Conservation (phyloP, 2,329 filamentous ascomycete species). For the Penicillium janthinellum region DNA sequence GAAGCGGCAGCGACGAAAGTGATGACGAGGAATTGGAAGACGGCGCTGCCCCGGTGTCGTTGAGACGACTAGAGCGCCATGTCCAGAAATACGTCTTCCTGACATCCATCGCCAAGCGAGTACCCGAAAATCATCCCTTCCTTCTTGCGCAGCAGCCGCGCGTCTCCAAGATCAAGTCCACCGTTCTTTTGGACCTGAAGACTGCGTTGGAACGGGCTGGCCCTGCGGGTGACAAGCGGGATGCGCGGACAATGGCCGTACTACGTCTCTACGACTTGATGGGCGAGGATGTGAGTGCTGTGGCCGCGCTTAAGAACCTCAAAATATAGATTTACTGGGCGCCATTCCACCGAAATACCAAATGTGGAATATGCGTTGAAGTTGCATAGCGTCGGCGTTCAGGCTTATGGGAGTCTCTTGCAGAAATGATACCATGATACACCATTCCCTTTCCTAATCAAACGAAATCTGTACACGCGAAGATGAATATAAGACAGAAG, state of each 20-base stretch:
- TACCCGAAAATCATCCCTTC: constrained; percentile 65
- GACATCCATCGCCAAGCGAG: constrained; percentile 51
- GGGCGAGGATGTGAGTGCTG: constrained; percentile 60
- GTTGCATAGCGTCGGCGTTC: constrained; percentile 52
- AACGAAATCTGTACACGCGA: constrained; percentile 46
- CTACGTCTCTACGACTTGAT: constrained; percentile 63
- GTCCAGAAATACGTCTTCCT: constrained; percentile 61
- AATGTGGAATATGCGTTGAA: constrained; percentile 8
- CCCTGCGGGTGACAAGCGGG: constrained; percentile 35
- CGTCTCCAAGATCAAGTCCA: constrained; percentile 61
- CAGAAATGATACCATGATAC: constrained; percentile 45
- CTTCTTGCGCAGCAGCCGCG: constrained; percentile 59
- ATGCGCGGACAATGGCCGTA: constrained; percentile 55
- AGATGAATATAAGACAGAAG: constrained; percentile 42
- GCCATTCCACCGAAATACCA: constrained; percentile 1
- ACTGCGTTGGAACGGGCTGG: constrained; percentile 63
- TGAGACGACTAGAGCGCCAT: constrained; percentile 56
- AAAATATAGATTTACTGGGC: constrained; percentile 30
- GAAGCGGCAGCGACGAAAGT: constrained; percentile 36
- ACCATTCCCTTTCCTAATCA: constrained; percentile 44
- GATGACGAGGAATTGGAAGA: constrained; percentile 46
- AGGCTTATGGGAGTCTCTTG: constrained; percentile 25
- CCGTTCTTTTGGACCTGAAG: constrained; percentile 65
- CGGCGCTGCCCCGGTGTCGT: constrained; percentile 41
- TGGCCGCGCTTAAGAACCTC: constrained; percentile 57